These are phyloP conservation scores for Yamadazyma membranifaciens DNA, from an alignment of 1,139 yeast genomes.

Conservation along the genomic window DNA sequence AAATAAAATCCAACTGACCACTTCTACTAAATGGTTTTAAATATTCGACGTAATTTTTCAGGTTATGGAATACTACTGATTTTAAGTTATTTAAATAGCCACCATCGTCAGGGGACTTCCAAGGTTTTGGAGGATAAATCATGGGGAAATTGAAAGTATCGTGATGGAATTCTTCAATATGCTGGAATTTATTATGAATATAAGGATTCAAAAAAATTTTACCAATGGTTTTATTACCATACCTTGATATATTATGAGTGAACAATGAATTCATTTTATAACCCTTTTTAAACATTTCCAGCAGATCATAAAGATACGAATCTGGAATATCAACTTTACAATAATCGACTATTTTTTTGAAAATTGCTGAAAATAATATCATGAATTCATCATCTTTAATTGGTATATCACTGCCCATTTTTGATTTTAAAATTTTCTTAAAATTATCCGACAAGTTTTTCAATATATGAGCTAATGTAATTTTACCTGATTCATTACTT, in stretches of 20 bases:
- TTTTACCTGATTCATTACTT: not conserved
- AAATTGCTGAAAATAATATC: slow-evolving; percentile 20
- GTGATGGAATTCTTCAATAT: slow-evolving; percentile 4
- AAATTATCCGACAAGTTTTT: not conserved
- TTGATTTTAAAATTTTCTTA: not conserved
- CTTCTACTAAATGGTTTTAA: slow-evolving; percentile 26
- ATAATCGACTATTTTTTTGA: slow-evolving; percentile 20
- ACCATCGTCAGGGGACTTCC: slow-evolving; percentile 35
- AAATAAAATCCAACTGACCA: slow-evolving; percentile 35
- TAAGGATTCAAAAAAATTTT: slow-evolving; percentile 12
- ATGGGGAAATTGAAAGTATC: slow-evolving; percentile 28
- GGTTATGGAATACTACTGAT: slow-evolving; percentile 25
- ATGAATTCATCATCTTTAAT: slow-evolving; percentile 19
- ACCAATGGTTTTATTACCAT: slow-evolving; percentile 8
- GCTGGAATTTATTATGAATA: slow-evolving; percentile 6
- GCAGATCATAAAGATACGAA: slow-evolving; percentile 5
- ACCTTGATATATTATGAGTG: slow-evolving; percentile 6
- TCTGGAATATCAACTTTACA: slow-evolving; percentile 18
- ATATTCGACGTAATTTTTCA: slow-evolving; percentile 18
- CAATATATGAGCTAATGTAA: not conserved
- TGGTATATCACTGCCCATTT: not conserved
- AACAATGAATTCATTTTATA: slow-evolving; percentile 11
- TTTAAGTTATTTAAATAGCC: slow-evolving; percentile 31
- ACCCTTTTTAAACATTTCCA: not conserved
- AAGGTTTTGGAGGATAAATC: slow-evolving; percentile 38